Evolutionary conservation across 345 rosid species (phyloP).

Genomic region (Lepidium didymum): DNA sequence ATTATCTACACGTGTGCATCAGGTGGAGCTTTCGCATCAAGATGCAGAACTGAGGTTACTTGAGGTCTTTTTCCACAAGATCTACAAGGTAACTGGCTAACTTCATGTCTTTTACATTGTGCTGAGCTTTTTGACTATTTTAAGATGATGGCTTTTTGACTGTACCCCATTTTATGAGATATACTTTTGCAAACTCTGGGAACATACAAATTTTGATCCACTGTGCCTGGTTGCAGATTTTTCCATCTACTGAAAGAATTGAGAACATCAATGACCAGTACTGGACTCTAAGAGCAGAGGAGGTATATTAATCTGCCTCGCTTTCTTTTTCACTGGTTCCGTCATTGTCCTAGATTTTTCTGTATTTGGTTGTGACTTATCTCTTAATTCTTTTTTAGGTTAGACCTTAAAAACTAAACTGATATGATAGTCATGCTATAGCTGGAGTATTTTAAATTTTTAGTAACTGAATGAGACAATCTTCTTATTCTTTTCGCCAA

Average conservation of each 20-base stretch:
- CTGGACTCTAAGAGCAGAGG: conserved; percentile 98
- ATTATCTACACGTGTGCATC: conserved; percentile 24
- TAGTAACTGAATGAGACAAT: background rate
- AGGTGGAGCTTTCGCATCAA: conserved; percentile 91
- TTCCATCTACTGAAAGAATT: conserved; percentile 73
- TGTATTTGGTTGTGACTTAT: background rate
- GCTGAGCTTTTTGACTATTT: background rate
- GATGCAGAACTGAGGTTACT: conserved; percentile 90
- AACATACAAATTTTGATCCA: background rate
- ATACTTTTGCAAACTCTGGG: background rate
- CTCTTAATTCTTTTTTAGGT: background rate
- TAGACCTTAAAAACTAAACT: background rate
- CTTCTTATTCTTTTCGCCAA: background rate
- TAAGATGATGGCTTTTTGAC: background rate
- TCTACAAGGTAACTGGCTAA: conserved; percentile 67
- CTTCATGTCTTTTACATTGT: background rate
- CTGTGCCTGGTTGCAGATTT: conserved; percentile 49
- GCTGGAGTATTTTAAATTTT: background rate
- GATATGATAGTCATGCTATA: background rate
- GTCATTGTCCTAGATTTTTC: background rate
- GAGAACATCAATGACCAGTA: conserved; percentile 98
- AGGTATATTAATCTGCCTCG: conserved; percentile 43
- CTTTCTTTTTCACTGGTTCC: conserved; percentile 3
- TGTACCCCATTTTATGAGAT: background rate
- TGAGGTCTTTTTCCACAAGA: conserved; percentile 93